phyloP scores from a whole-genome alignment of 257 asterid species.

The Capsicum pubescens region DNA sequence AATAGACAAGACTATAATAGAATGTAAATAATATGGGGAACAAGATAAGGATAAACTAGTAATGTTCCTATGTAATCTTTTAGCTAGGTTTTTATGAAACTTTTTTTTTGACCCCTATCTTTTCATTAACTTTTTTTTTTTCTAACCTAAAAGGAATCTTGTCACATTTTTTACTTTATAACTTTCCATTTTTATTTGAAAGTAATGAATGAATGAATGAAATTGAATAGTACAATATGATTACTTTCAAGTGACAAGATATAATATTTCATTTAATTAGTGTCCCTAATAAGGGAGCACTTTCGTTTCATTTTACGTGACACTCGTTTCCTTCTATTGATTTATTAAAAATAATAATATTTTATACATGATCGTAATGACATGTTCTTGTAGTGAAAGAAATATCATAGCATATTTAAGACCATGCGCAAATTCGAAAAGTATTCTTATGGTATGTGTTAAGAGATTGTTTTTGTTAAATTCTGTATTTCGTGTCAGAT shows the following conservation, averaged over 20 bases:
- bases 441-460: not conserved
- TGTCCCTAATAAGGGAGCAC: not conserved
- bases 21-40: conserved; percentile 48
- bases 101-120: conserved; percentile 19
- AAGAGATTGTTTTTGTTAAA: not conserved
- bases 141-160: not conserved
- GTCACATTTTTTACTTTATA: not conserved
- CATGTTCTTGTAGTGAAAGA: not conserved
- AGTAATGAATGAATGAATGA: not conserved
- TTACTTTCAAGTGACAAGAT: not conserved
- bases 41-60: conserved; percentile 40
- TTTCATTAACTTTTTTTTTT: not conserved
- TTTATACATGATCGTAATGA: too few relatives aligned
- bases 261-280: not conserved
- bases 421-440: not conserved
- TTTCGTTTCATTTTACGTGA: not conserved
- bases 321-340: not conserved
- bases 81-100: conserved; percentile 12
- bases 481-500: not conserved
- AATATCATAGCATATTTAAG: not conserved
- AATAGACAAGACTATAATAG: conserved; percentile 43
- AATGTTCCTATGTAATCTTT: not conserved
- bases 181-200: not conserved
- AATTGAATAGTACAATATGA: not conserved
- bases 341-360: too few relatives aligned